Evolutionary conservation across 805 yeast species (phyloP).

Genomic region (Candida hungchunana): DNA sequence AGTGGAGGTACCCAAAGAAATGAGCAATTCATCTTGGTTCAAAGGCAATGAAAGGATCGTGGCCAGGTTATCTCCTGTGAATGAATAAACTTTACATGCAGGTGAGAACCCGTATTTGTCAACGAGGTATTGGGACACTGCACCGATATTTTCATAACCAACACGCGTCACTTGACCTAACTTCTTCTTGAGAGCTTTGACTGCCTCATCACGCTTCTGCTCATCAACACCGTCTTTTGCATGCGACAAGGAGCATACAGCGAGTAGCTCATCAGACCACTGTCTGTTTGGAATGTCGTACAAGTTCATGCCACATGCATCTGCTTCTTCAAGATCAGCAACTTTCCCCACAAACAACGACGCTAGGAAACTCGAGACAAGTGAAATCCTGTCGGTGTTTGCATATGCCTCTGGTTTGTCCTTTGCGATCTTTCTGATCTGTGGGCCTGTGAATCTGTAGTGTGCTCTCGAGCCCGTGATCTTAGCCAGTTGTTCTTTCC

Average conservation of each 20-base stretch:
- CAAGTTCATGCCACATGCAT: constrained; percentile 91
- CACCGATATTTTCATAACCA: constrained; percentile 45
- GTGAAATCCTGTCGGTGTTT: constrained; percentile 57
- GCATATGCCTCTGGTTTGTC: constrained; percentile 47
- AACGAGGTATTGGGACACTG: constrained; percentile 56
- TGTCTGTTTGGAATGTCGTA: constrained; percentile 60
- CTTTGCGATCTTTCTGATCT: constrained; percentile 67
- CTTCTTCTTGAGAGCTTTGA: constrained; percentile 40
- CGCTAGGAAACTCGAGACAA: constrained; percentile 77
- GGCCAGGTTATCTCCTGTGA: constrained; percentile 90
- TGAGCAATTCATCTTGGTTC: constrained; percentile 66
- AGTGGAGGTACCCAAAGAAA: constrained; percentile 90
- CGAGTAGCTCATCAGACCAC: constrained; percentile 54
- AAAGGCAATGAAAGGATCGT: constrained; percentile 82
- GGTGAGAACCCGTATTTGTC: constrained; percentile 57
- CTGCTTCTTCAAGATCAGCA: constrained; percentile 70
- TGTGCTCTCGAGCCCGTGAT: constrained; percentile 86
- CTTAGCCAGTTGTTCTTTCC: constrained; percentile 52
- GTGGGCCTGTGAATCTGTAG: constrained; percentile 89
- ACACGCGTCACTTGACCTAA: constrained; percentile 51
- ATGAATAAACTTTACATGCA: constrained; percentile 61
- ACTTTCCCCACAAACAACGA: constrained; percentile 63
- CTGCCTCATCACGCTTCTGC: constrained; percentile 3
- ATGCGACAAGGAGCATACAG: constrained; percentile 33
- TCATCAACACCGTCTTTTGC: constrained; percentile 25